phyloP scores from a whole-genome alignment of 2,329 filamentous ascomycete species.

The Trichothecium roseum region DNA sequence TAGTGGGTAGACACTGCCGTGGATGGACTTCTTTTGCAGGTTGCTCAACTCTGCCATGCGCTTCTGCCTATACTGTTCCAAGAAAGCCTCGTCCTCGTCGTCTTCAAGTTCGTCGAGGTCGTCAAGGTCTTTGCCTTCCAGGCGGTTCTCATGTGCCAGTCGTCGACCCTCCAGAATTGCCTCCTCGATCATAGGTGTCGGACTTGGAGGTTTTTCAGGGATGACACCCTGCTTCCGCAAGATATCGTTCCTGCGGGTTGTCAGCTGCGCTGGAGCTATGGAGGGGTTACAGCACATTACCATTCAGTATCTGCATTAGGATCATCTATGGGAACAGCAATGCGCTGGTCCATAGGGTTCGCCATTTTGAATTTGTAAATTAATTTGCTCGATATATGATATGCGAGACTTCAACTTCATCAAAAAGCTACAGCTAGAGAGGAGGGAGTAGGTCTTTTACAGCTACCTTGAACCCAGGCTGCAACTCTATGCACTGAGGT shows the following conservation, averaged over 20 bases:
- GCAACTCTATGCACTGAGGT: not conserved
- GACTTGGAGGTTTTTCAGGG: slow-evolving; percentile 93
- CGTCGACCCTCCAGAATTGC: slow-evolving; percentile 74
- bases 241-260: slow-evolving; percentile 77
- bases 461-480: slow-evolving; percentile 4
- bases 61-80: slow-evolving; percentile 80
- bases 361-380: slow-evolving; percentile 40
- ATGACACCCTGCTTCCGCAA: slow-evolving; percentile 93
- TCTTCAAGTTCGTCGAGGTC: slow-evolving; percentile 92
- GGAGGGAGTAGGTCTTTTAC: too few species aligned
- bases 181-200: slow-evolving; percentile 92
- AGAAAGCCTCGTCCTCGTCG: slow-evolving; percentile 85
- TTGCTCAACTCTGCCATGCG: slow-evolving; percentile 72
- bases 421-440: too few species aligned
- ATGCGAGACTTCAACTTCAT: too few species aligned
- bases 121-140: slow-evolving; percentile 90
- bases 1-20: slow-evolving; percentile 85
- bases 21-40: slow-evolving; percentile 65
- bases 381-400: not conserved
- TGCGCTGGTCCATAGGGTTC: slow-evolving; percentile 51
- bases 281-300: slow-evolving; percentile 34
- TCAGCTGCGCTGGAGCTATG: slow-evolving; percentile 11
- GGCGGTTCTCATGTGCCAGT: slow-evolving; percentile 79
- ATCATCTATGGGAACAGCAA: slow-evolving; percentile 80
- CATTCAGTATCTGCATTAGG: slow-evolving; percentile 98